Evolutionary conservation across 2,329 filamentous ascomycete genomes (phyloP), one percentile per base, ranked within the genome.

Genomic region (Hymenoscyphus scutula): DNA sequence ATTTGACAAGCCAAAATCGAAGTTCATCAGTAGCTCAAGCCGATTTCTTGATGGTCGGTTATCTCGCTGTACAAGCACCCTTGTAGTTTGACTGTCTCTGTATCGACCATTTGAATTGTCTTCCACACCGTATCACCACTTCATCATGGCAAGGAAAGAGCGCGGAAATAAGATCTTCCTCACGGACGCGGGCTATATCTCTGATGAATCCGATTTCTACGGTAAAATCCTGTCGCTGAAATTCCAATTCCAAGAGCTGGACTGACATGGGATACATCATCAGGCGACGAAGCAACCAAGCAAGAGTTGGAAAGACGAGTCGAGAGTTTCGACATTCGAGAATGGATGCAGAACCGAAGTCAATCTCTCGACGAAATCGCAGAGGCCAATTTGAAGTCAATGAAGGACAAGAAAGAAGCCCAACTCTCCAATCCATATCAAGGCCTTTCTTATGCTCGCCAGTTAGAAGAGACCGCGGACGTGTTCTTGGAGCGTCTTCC

Each of bases 401-500:
- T 57, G 19, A 62, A 38, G 53, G 10, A 23, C 48, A 48, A 64
- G 29, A 58, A 67, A 17, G 56, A 60, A 10, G 56, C 66, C 7
- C 65, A 59, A 30, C 61, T 84, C 2, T 80, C 85, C 75, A 90
- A 91, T 70, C 81, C 81, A 1, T 86, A 86, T 67, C 80, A 84
- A 62, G 84, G 82, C 37, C 62, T 80, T 1, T 59, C 74, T 0
- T 74, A 71, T 65, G 86, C 83, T 29, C 86, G 88, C 79, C 88
- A 89, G 73, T 78, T 87, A 30, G 77, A 77, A 1, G 90, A 93
- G 72, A 82, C 82, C 0, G 76, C 89, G 1, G 75, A 83, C 7
- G 81, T 82, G 0, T 96, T 96, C 69, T 75, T 95, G 1, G 64
- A 76, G 8, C 85, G 91, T 8, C 78, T 93, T 0, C 88, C 89